phyloP scores from a whole-genome alignment of 73 alveolate species.

The Halteria grandinella region DNA sequence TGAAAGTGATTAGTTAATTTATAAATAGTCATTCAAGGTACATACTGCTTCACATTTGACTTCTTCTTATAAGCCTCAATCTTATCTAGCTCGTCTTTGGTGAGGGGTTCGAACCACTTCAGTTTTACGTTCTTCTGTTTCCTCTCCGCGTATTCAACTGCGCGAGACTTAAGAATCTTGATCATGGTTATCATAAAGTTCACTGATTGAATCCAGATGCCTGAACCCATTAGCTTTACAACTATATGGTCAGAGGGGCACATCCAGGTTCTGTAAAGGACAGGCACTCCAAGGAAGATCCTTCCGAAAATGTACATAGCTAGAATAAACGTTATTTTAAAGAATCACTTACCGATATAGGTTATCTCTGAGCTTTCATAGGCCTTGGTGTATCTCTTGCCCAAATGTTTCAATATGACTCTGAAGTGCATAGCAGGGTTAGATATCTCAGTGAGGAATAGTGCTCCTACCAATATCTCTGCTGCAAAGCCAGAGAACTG shows the following conservation, averaged over 20 bases:
- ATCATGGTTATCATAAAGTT: conserved; percentile 42
- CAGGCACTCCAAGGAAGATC: conserved; percentile 20
- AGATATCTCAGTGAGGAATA: conserved; percentile 55
- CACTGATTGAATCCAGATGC: conserved; percentile 20
- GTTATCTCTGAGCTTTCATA: conserved; percentile 56
- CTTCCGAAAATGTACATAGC: conserved; percentile 55
- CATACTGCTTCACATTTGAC: no score
- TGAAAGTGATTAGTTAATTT: no score
- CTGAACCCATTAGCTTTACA: conserved; percentile 14
- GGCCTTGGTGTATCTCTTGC: conserved; percentile 60
- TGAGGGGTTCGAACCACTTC: conserved; percentile 37
- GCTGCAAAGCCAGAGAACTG: conserved; percentile 28
- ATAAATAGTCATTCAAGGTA: no score
- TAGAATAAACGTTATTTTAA: background rate
- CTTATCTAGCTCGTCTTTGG: conserved; percentile 10
- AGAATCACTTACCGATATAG: conserved; percentile 28
- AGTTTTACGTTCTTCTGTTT: conserved; percentile 37
- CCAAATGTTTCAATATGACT: conserved; percentile 41
- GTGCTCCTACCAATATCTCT: conserved; percentile 19
- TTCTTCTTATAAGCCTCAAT: no score
- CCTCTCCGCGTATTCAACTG: conserved; percentile 46
- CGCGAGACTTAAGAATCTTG: conserved; percentile 27
- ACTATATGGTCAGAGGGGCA: conserved; percentile 8
- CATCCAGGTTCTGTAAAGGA: background rate
- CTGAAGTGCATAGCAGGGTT: conserved; percentile 74